phyloP scores from a whole-genome alignment of 768 basidiomycete genomes.

The Tylopilus sp. region DNA sequence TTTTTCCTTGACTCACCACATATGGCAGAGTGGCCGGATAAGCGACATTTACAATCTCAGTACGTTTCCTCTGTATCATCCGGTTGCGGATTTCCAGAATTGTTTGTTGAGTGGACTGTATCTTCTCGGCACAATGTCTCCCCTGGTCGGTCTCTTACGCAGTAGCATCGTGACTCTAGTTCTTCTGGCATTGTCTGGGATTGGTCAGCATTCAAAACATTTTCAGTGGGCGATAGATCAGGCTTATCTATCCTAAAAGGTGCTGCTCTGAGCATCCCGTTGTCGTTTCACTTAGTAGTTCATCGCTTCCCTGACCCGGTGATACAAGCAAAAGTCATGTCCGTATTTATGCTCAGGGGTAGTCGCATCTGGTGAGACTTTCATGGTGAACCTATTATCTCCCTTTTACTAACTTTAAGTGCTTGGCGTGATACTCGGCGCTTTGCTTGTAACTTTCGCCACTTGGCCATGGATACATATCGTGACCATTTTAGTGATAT shows the following conservation, averaged over 20 bases:
- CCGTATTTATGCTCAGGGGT: not conserved
- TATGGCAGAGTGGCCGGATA: not conserved
- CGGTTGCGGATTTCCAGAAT: not conserved
- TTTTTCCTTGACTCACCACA: not conserved
- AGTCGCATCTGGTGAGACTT: not conserved
- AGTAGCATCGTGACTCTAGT: not conserved
- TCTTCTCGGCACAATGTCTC: not conserved
- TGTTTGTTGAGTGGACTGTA: not conserved
- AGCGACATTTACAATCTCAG: conserved; percentile 1
- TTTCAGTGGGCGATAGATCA: no score
- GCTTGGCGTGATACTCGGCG: not conserved
- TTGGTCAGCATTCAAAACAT: not conserved
- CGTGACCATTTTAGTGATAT: not conserved
- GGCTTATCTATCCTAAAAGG: not conserved
- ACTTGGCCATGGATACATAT: not conserved
- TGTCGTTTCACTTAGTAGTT: not conserved
- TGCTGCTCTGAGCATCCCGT: not conserved
- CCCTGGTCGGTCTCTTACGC: not conserved
- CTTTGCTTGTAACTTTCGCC: not conserved
- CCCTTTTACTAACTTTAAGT: not conserved
- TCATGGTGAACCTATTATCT: not conserved
- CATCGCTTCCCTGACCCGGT: not conserved
- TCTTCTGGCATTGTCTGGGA: not conserved
- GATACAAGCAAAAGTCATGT: not conserved
- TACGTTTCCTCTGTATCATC: not conserved